A percentile compares a stretch with the other conserved stretches of the same genome.
Evolutionary conservation across 805 yeast species (phyloP).

Genomic region (Ascoidea tarda): DNA sequence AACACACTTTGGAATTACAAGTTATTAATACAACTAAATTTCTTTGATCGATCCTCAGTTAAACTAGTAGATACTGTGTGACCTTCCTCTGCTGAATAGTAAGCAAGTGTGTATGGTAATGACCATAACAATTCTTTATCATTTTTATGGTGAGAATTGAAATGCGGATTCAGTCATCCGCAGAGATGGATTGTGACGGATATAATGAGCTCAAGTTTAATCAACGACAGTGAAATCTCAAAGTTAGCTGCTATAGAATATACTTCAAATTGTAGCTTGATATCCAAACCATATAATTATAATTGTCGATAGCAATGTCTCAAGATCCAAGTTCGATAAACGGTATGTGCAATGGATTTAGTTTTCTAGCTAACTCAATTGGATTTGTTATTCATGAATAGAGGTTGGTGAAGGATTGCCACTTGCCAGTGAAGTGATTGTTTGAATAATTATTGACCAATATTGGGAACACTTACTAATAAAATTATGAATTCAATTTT

Average conservation of each 20-base stretch:
- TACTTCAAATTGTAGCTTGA: background rate
- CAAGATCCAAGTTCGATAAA: conserved; percentile 62
- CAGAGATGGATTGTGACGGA: too few species aligned
- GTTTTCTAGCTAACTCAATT: background rate
- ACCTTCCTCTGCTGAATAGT: too few species aligned
- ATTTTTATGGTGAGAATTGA: too few species aligned
- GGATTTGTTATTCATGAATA: background rate
- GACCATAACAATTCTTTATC: too few species aligned
- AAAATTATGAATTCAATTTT: background rate
- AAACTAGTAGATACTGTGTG: too few species aligned
- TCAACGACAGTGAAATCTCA: too few species aligned
- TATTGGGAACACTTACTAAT: background rate
- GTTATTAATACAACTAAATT: too few species aligned
- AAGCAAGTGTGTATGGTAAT: too few species aligned
- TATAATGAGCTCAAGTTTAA: too few species aligned
- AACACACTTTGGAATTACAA: too few species aligned
- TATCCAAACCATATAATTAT: background rate
- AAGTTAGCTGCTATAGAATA: conserved; percentile 15
- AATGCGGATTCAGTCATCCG: too few species aligned
- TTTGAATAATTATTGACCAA: background rate
- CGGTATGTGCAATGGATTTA: conserved; percentile 25
- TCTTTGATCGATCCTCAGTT: too few species aligned
- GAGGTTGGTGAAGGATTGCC: background rate
- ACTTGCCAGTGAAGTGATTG: background rate
- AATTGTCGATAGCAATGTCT: conserved; percentile 28